Evolutionary conservation across 768 basidiomycete genomes (phyloP).

Genomic region (Collybiopsis confluens): DNA sequence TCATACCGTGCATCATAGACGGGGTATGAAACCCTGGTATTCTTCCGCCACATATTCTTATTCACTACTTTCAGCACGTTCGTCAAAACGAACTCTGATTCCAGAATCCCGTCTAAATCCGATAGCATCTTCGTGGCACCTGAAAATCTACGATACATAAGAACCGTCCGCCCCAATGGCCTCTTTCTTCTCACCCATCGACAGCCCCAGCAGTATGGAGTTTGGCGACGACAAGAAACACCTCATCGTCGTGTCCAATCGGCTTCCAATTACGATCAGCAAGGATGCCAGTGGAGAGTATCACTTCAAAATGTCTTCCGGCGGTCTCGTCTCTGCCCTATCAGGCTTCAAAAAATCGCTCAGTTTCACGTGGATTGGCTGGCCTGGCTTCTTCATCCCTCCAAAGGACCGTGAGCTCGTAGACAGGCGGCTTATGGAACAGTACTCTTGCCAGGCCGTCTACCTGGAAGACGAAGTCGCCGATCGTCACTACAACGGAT

Average conservation of each 20-base stretch:
- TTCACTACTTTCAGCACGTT: constrained; percentile 1
- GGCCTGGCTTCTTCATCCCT: constrained; percentile 94
- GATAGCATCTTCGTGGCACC: constrained; percentile 5
- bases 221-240: constrained; percentile 47
- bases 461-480: constrained; percentile 97
- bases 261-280: constrained; percentile 92
- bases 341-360: constrained; percentile 98
- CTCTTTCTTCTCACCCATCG: constrained; percentile 20
- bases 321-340: constrained; percentile 95
- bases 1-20: not conserved
- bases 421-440: constrained; percentile 88
- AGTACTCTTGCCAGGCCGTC: constrained; percentile 96
- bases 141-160: constrained; percentile 14
- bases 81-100: constrained; percentile 3
- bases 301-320: constrained; percentile 99
- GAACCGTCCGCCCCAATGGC: constrained; percentile 23
- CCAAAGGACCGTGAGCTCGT: constrained; percentile 86
- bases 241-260: constrained; percentile 94
- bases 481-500: constrained; percentile 97
- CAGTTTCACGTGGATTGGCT: constrained; percentile 97
- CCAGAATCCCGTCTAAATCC: not conserved
- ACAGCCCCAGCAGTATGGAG: constrained; percentile 36
- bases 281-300: constrained; percentile 92
- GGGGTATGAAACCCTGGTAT: no score
- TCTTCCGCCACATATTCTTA: not conserved